A percentile compares a stretch with the other conserved stretches of the same genome.
These are phyloP conservation scores for Fragaria vesca DNA, from an alignment of 306 rosid species.

Conservation along the genomic window DNA sequence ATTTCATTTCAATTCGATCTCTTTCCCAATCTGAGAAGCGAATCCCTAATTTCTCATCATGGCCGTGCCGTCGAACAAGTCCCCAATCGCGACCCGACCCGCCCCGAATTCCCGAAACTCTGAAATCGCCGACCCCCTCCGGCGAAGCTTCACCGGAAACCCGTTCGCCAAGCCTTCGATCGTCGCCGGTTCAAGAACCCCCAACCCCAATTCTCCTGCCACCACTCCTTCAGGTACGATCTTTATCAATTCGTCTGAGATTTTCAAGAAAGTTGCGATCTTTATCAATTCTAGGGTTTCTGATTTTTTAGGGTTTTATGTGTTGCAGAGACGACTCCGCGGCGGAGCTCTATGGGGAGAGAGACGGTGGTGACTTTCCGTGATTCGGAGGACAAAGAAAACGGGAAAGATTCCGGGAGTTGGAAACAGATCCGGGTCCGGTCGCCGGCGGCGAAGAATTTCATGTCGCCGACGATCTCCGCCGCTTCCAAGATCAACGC, in stretches of 20 bases:
- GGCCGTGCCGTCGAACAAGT: conserved; percentile 51
- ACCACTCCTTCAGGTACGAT: conserved; percentile 71
- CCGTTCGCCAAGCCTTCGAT: conserved; percentile 65
- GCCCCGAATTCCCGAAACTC: conserved; percentile 62
- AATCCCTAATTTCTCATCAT: conserved; percentile 2
- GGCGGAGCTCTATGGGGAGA: conserved; percentile 44
- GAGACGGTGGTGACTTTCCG: conserved; percentile 34
- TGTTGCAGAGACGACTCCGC: conserved; percentile 41
- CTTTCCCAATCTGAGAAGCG: background rate
- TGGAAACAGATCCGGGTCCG: conserved; percentile 41
- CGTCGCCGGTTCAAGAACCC: conserved; percentile 37
- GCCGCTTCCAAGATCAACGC: conserved; percentile 63
- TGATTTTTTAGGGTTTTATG: background rate
- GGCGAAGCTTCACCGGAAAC: conserved; percentile 74
- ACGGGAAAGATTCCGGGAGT: conserved; percentile 50
- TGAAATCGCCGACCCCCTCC: conserved; percentile 48
- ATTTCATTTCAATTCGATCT: background rate
- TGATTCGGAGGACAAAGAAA: conserved; percentile 71
- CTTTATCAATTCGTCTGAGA: background rate
- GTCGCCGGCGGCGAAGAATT: conserved; percentile 69
- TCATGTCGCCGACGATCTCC: conserved; percentile 89
- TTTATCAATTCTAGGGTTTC: background rate
- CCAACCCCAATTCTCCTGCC: conserved; percentile 56
- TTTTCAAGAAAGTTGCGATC: conserved; percentile 16
- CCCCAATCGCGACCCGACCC: conserved; percentile 31